Conservation (phyloP, 192 early-diverging fungal genomes). For the Backusella tarrabulga region DNA sequence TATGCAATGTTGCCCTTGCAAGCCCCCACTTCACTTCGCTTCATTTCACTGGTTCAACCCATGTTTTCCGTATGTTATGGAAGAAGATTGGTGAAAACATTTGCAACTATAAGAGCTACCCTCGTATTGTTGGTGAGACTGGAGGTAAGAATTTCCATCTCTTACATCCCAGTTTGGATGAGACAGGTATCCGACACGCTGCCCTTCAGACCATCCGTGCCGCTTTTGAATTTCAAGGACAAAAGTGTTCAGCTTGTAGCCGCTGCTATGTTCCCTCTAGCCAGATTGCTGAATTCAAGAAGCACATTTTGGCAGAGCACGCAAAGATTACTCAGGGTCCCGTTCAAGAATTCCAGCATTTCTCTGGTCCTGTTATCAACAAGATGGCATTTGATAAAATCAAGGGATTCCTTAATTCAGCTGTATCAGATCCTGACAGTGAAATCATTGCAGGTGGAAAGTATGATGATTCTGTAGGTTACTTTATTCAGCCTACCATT, state of each 20-base stretch:
- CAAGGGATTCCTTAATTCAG: constrained; percentile 83
- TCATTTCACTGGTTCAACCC: constrained; percentile 95
- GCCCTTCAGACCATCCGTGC: constrained; percentile 89
- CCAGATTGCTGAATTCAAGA: constrained; percentile 74
- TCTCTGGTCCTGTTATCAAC: constrained; percentile 91
- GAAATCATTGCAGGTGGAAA: constrained; percentile 91
- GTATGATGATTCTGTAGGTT: constrained; percentile 84
- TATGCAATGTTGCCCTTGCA: constrained; percentile 76
- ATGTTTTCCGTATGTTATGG: constrained; percentile 93
- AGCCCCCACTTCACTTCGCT: constrained; percentile 95
- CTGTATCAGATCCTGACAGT: constrained; percentile 61
- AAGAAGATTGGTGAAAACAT: constrained; percentile 89
- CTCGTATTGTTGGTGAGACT: constrained; percentile 97
- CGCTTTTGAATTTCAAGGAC: constrained; percentile 96
- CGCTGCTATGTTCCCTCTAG: constrained; percentile 87
- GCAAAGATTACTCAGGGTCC: constrained; percentile 82
- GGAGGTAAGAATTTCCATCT: constrained; percentile 99
- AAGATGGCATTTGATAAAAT: constrained; percentile 91
- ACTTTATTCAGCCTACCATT: constrained; percentile 90
- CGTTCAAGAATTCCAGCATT: constrained; percentile 85
- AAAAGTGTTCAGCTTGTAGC: constrained; percentile 97
- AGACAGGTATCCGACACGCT: constrained; percentile 71
- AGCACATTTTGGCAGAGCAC: constrained; percentile 62
- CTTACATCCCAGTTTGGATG: constrained; percentile 66
- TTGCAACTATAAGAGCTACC: constrained; percentile 87